Base-by-base conservation (phyloP, 1,284 basidiomycete species). In the Puccinia sorghi region DNA sequence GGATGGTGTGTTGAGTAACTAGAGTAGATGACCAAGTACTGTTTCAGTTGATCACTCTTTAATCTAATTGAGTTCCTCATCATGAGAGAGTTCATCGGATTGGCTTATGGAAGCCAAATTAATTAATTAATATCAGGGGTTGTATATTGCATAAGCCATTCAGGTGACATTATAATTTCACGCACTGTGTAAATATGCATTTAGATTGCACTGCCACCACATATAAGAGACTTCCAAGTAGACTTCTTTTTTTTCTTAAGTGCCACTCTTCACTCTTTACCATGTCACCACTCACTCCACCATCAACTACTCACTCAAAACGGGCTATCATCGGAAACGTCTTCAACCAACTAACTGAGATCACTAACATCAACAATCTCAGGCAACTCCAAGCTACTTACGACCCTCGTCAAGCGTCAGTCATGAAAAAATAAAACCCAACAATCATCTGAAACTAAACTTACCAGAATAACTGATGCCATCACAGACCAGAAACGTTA, bases 401-500 rank as follows among this genome's bases (percentile, higher is more conserved):
- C 43, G 74, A 77, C 66, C 74, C 74, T 37, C 64, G 74, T 15
- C 74, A 77, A 61, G 64, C 74, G 74, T 77, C 15, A 70, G 66
- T 37, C 13, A 48, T 48, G 17, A 15, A 56, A 25, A 56, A 25
- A 9, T 25, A 56, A 25, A 25, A 25, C 20, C 5, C 6, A 56
- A 56, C 22, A 56, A 56, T 32, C 1, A n/a, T 66, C 4, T 54
- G 3, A 20, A 54, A 32, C 61, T 20, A 11, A 37, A 7, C 13
- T 20, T 15, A n/a, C n/a, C n/a, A n/a, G n/a, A 39, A 17, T 15
- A 37, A 39, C 37, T 64, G 20, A 32, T 32, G 1, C 32, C 13
- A 57, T 17, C 17, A 32, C 25, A 77, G 74, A 6, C 66, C 66
- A 17, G 52, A 82, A 43, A 82, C 82, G 11, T 73, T 82, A n/a